These are phyloP conservation scores for Purpureocillium takamizusanense DNA, from an alignment of 2,329 filamentous ascomycete species.

Conservation along the genomic window DNA sequence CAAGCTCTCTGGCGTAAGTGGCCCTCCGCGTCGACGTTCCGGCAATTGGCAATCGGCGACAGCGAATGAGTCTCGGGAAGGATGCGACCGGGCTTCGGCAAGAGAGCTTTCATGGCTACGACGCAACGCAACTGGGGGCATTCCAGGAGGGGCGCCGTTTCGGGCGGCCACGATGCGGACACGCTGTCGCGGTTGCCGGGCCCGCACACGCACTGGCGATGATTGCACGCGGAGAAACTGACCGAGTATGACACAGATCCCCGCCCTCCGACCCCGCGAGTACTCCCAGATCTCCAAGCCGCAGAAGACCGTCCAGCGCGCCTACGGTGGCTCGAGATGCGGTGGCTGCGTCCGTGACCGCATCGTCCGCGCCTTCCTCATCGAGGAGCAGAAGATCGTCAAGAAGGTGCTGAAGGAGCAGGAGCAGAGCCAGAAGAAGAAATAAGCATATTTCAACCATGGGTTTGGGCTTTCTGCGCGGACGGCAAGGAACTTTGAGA, in stretches of 20 bases:
- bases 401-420: conserved; percentile 99
- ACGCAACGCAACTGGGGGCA: background rate
- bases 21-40: conserved; percentile 9
- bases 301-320: conserved; percentile 98
- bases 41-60: conserved; percentile 4
- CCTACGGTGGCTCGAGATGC: conserved; percentile 97
- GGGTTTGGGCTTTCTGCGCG: conserved; percentile 23
- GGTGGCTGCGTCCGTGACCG: conserved; percentile 98
- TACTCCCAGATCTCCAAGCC: conserved; percentile 95
- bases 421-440: conserved; percentile 63
- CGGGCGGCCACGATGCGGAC: background rate
- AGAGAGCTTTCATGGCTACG: background rate
- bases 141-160: background rate
- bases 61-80: background rate
- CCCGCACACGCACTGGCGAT: background rate
- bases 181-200: background rate
- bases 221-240: conserved; percentile 4
- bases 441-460: conserved; percentile 43
- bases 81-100: background rate
- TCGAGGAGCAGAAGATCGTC: conserved; percentile 99
- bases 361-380: conserved; percentile 95
- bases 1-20: conserved; percentile 96
- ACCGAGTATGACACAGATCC: conserved; percentile 50
- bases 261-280: conserved; percentile 95
- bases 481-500: conserved; percentile 23